Evolutionary conservation across 164 flowering plant genomes (phyloP), one percentile per base, ranked within the genome.

Genomic region (Platanus orientalis): DNA sequence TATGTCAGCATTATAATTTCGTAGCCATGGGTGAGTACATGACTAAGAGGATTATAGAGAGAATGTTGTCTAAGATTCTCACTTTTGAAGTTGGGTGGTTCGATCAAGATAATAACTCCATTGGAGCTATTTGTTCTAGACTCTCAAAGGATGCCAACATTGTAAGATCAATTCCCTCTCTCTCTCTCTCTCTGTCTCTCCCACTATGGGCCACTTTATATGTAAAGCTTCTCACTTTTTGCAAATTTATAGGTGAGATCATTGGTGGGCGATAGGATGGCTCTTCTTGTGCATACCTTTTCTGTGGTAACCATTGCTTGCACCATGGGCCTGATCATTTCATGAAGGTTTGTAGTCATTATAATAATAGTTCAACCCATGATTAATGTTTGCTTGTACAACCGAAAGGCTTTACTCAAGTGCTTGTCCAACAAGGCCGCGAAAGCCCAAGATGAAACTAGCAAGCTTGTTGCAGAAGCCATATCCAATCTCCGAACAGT

Each of bases 51-150:
- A 63, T 92, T 0, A 72, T 96, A 27, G 88, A 88, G 63, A 76
- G 79, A 44, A 92, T 92, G 98, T 68, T 92, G 53, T 71, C 91
- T 0, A 92, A 90, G 78, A 80, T 90, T 6, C 76, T 92, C 5
- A 89, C 95, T 0, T 92, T 90, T 68, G 98, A 92, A 58, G 77
- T 92, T 21, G 93, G 87, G 0, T 92, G 98, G 98, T 92, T 86
- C 56, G 95, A 89, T 71, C 80, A 75, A 51, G 87, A 85, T 45
- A 84, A 86, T 69, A 90, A 92, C 62, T 78, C 93, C 3, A 88
- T 84, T 20, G 93, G 91, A 6, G 83, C 95, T 0, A 62, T 92
- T 51, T 92, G 96, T 71, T 83, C 95, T 28, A 73, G 96, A 62
- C 87, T 92, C 6, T 89, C 89, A 62, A 83, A 83, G 59, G 98